Base-by-base conservation (phyloP, 139 green algal species). In the Gonium pectorale region DNA sequence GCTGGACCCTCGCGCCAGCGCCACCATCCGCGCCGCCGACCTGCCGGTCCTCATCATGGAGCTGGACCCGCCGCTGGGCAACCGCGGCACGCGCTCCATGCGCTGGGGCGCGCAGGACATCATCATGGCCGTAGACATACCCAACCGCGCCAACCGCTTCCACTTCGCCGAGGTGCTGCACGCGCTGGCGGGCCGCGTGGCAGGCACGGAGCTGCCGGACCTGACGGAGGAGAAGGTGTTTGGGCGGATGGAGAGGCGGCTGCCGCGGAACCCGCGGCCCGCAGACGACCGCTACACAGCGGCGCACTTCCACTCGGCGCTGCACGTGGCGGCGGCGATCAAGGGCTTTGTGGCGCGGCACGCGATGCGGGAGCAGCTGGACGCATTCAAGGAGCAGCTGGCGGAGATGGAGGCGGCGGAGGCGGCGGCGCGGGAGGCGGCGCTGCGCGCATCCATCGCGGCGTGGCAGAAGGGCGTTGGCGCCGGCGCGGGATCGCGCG, bases 321-420 rank as follows among this genome's bases (percentile, higher is more conserved):
- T 94, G 60, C 91, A 96, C 78, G 93, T 96, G 38, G 90, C 94
- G 82, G 93, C 91, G 5, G 90, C 93, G 24, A 84, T 96, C 43
- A 69, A 89, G 19, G 93, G 93, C 29, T 96, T 94, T 69, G 66
- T 96, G n/a, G 67, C 66, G 52, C 70, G 92, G 26, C 86, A 94
- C 66, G 33, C 7, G 64, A 6, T 46, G 2, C 37, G 66, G 2
- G 66, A 72, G 1, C 21, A 72, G 38, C 66, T 72, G 38, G 66
- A 37, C 5, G 66, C 49, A 24, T 72, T 72, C 26, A 51, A 72
- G 37, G 4, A 8, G 37, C 37, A 49, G 66, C 66, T 72, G 22
- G 22, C 2, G 17, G 66, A 72, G 38, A 72, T 72, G 66, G 66
- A 72, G 66, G n/a, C 9, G 2, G 66, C 21, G 11, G 66, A 72